Base-by-base conservation (phyloP, 176 grass and related monocot species). In the Thalia dealbata region DNA sequence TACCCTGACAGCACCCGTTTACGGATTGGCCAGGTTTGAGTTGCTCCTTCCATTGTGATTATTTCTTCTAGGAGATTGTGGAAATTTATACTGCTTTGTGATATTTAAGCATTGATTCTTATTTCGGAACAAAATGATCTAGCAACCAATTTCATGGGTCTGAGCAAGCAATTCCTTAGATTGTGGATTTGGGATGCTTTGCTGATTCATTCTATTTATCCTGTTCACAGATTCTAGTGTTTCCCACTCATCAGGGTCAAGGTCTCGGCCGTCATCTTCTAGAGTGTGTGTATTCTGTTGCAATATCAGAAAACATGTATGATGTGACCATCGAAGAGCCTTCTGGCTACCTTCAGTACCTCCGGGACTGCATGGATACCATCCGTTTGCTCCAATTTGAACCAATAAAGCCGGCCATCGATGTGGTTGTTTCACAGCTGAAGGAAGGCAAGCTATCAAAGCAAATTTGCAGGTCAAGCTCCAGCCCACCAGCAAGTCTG, bases 321-420 rank as follows among this genome's bases (percentile, higher is more conserved):
- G 95, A 99, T 60, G 61, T 93, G 28, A 93, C 90, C 32, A 76
- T 88, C 5, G 95, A 99, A 86, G 87, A 91, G 13, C 88, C 91
- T 64, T 99, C 95, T 7, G 95, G 93, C 45, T 99, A 99, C 72
- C 83, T 99, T 63, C 90, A 99, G 77, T 91, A 93, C 66, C 68
- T 99, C 28, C 87, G 90, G 3, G 76, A 79, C 0, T 91, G 87
- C 75, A 93, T 88, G 19, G 95, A 99, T 72, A 91, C 90, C 19
- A 83, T 82, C 32, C 90, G 85, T 24, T 69, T 99, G 35, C 81
- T 84, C 22, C 66, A 66, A 21, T 86, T 91, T 68, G 81, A 88
- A 67, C 87, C 85, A 27, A 79, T 93, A 65, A 90, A 84, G 54
- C 79, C 79, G 43, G 81, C 42, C 13, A 73, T 93, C 22, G 25